Evolutionary conservation across 257 asterid genomes (phyloP).

Genomic region (Jacaranda mimosifolia): DNA sequence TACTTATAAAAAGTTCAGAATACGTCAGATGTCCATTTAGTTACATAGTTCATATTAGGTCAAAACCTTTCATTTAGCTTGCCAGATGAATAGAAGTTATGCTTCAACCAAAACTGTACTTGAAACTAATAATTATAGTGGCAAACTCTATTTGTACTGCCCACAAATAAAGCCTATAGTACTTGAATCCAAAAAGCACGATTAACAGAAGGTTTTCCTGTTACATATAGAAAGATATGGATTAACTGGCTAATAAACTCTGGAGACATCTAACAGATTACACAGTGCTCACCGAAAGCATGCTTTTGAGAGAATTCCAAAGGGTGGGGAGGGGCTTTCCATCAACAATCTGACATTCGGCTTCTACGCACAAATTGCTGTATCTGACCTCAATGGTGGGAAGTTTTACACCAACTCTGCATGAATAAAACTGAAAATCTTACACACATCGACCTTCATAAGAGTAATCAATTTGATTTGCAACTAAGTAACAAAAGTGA

Average conservation of each 20-base stretch:
- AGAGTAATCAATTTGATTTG: background rate
- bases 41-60: background rate
- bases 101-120: no score
- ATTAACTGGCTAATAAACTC: background rate
- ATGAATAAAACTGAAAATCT: background rate
- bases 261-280: background rate
- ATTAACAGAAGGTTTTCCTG: background rate
- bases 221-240: background rate
- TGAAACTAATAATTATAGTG: no score
- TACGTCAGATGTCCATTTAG: background rate
- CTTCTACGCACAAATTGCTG: slow-evolving; percentile 37
- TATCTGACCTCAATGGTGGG: slow-evolving; percentile 49
- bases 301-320: slow-evolving; percentile 47
- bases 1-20: background rate
- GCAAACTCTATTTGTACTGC: background rate
- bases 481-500: background rate
- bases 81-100: background rate
- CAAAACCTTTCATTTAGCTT: background rate
- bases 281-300: slow-evolving; percentile 32
- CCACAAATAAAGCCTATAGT: background rate
- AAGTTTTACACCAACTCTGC: slow-evolving; percentile 45
- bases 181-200: background rate
- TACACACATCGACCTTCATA: background rate
- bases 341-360: slow-evolving; percentile 45
- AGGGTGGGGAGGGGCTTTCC: slow-evolving; percentile 56